phyloP scores from a whole-genome alignment of 495 filamentous ascomycete species.

The Aspergillus asperescens region DNA sequence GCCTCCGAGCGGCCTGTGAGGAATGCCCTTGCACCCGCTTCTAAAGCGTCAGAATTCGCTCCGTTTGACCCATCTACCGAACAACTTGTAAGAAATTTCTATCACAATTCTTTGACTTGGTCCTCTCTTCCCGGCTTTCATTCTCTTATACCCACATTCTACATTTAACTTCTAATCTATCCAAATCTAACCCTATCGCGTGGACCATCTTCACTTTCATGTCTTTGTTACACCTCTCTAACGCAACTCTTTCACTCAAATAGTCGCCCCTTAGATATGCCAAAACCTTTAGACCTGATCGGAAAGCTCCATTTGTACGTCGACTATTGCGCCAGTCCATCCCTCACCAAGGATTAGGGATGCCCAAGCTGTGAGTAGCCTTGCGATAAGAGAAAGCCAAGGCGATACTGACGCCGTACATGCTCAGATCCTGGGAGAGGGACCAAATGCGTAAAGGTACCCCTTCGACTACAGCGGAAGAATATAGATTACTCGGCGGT shows the following conservation, averaged over 20 bases:
- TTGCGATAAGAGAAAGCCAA: neutral
- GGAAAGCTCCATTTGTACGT: slow-evolving; percentile 21
- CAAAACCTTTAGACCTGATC: slow-evolving; percentile 15
- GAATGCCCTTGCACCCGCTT: slow-evolving; percentile 14
- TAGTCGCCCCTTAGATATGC: slow-evolving; percentile 31
- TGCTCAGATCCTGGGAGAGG: slow-evolving; percentile 2
- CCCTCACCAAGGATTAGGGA: slow-evolving; percentile 24
- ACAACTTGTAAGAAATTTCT: neutral
- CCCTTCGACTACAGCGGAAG: slow-evolving; percentile 7
- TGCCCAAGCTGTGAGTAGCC: slow-evolving; percentile 27
- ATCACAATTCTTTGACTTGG: neutral
- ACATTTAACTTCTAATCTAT: neutral
- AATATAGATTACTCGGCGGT: slow-evolving; percentile 16
- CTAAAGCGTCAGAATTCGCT: slow-evolving; percentile 3
- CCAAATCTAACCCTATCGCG: neutral
- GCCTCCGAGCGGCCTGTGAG: slow-evolving; percentile 19
- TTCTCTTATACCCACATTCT: neutral
- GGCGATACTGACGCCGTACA: slow-evolving; percentile 8
- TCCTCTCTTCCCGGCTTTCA: neutral
- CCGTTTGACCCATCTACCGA: neutral
- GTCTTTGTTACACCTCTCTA: neutral
- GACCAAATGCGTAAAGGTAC: slow-evolving; percentile 3
- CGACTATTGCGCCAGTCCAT: slow-evolving; percentile 23
- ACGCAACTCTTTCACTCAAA: neutral
- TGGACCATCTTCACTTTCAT: neutral